A percentile compares a stretch with the other conserved stretches of the same genome.
These are phyloP conservation scores for Penicillium maclennaniae DNA, from an alignment of 495 filamentous ascomycete genomes.

Conservation along the genomic window DNA sequence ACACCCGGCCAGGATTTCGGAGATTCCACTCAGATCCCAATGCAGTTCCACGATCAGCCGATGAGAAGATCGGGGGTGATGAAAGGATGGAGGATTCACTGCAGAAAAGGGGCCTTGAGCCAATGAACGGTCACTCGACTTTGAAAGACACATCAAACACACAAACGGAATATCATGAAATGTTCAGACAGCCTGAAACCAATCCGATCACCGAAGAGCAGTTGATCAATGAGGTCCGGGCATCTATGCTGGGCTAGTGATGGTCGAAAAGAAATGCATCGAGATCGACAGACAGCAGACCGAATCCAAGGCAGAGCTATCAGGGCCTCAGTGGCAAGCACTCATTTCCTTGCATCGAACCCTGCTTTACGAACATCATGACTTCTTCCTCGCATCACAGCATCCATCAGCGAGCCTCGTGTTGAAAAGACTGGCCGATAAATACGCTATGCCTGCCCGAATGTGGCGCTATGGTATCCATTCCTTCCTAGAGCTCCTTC, in stretches of 20 bases:
- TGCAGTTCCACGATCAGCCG: not conserved
- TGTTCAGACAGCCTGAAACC: constrained; percentile 57
- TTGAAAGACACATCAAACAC: constrained; percentile 9
- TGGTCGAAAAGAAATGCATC: constrained; percentile 78
- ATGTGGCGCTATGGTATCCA: constrained; percentile 88
- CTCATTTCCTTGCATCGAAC: constrained; percentile 69
- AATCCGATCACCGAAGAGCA: constrained; percentile 72
- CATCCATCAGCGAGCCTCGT: constrained; percentile 63
- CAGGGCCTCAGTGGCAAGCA: constrained; percentile 66
- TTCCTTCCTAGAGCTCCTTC: constrained; percentile 68
- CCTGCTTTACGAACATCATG: constrained; percentile 73
- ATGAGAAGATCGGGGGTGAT: not conserved
- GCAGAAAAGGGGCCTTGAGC: not conserved
- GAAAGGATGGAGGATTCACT: not conserved
- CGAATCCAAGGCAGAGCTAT: constrained; percentile 41
- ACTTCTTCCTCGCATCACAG: constrained; percentile 76
- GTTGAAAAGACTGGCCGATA: constrained; percentile 55
- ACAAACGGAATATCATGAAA: constrained; percentile 41
- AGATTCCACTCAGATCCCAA: constrained; percentile 9
- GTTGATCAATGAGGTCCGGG: constrained; percentile 63
- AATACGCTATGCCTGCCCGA: constrained; percentile 75
- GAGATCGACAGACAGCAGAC: constrained; percentile 63
- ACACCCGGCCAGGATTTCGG: not conserved
- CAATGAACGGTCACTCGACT: constrained; percentile 7
- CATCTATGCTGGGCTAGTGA: constrained; percentile 72